phyloP scores from a whole-genome alignment of 441 rosid species.

The California macrophylla region DNA sequence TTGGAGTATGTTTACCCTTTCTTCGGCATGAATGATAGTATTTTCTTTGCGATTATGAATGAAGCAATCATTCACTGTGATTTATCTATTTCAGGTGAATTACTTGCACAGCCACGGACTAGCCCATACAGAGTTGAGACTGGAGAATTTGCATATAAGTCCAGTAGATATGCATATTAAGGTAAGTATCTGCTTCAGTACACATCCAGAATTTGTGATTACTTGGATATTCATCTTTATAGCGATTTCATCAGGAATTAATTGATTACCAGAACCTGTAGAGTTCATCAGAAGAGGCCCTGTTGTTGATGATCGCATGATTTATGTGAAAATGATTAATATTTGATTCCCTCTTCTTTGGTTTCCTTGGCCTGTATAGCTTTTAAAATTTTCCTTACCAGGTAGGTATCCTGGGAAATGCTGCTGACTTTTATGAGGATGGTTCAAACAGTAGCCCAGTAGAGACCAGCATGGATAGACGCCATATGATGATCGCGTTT shows the following conservation, averaged over 20 bases:
- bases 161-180: slow-evolving; percentile 93
- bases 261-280: not conserved
- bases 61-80: slow-evolving; percentile 7
- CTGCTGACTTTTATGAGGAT: slow-evolving; percentile 72
- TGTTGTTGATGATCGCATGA: no score
- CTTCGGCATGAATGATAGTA: not conserved
- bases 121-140: slow-evolving; percentile 90
- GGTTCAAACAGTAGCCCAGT: slow-evolving; percentile 33
- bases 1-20: slow-evolving; percentile 56
- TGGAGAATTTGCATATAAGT: slow-evolving; percentile 91
- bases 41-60: not conserved
- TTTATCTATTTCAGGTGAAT: slow-evolving; percentile 51
- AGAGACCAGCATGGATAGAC: slow-evolving; percentile 49
- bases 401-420: slow-evolving; percentile 94
- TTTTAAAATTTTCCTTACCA: slow-evolving; percentile 9
- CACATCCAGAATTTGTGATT: not conserved
- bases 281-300: no score
- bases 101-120: slow-evolving; percentile 97
- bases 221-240: not conserved
- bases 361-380: not conserved
- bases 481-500: slow-evolving; percentile 96
- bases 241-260: not conserved
- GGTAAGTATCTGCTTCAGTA: slow-evolving; percentile 30
- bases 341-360: not conserved
- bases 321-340: no score